A percentile compares a stretch with the other conserved stretches of the same genome.
phyloP scores from a whole-genome alignment of 192 early-diverging fungal genomes.

The Paraglomus occultum region DNA sequence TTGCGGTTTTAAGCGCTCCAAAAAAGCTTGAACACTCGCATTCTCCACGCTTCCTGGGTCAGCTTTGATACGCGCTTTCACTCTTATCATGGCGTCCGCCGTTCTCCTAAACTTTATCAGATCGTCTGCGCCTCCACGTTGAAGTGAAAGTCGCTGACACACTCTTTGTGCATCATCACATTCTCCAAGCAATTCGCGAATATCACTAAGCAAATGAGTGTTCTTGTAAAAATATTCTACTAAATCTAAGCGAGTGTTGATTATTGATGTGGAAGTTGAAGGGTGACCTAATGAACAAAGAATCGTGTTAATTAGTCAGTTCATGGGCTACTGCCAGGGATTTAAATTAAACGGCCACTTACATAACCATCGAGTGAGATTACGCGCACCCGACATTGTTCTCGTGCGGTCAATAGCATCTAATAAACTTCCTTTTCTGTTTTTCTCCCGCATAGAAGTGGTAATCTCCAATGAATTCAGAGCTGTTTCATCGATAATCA shows the following conservation, averaged over 20 bases:
- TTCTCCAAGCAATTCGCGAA: conserved; percentile 47
- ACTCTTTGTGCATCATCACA: conserved; percentile 69
- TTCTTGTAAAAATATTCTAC: conserved; percentile 68
- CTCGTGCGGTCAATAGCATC: conserved; percentile 72
- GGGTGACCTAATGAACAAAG: conserved; percentile 56
- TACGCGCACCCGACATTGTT: conserved; percentile 74
- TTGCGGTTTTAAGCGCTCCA: conserved; percentile 44
- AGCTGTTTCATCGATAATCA: conserved; percentile 81
- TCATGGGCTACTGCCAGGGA: not conserved
- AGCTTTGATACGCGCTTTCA: conserved; percentile 34
- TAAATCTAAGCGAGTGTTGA: conserved; percentile 70
- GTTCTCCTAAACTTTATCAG: conserved; percentile 59
- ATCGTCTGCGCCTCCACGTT: conserved; percentile 60
- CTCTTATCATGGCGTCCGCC: conserved; percentile 50
- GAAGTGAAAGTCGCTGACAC: conserved; percentile 67
- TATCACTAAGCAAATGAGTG: conserved; percentile 51
- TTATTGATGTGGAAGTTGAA: conserved; percentile 56
- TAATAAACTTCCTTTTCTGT: conserved; percentile 63
- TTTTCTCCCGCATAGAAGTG: conserved; percentile 49
- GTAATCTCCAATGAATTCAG: conserved; percentile 78
- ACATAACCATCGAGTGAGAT: conserved; percentile 67
- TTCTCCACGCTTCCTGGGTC: not conserved
- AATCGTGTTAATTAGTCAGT: not conserved
- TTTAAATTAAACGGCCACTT: conserved; percentile 9
- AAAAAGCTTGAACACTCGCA: conserved; percentile 29